These are phyloP conservation scores for Talaromyces sp. DNA, from an alignment of 2,329 filamentous ascomycete genomes.

Conservation along the genomic window DNA sequence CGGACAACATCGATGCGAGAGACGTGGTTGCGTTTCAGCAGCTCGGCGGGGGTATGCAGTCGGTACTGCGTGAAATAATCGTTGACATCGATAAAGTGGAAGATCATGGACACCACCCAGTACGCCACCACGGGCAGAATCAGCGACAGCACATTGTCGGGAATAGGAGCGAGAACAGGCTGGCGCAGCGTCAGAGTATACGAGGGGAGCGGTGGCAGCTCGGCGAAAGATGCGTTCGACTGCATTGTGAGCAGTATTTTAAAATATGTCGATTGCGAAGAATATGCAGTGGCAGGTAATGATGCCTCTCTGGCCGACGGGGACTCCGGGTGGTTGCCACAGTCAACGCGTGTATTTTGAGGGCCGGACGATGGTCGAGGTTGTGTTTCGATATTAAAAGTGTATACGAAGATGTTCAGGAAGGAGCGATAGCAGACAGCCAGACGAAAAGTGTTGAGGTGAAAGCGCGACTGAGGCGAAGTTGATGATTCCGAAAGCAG, in stretches of 20 bases:
- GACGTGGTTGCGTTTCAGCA: slow-evolving; percentile 79
- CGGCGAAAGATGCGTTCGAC: slow-evolving; percentile 34
- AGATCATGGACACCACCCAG: slow-evolving; percentile 79
- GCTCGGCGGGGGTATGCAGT: slow-evolving; percentile 89
- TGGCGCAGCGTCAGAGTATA: slow-evolving; percentile 67
- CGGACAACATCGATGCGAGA: slow-evolving; percentile 77
- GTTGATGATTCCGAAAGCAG: background rate
- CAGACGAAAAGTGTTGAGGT: background rate
- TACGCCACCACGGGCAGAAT: slow-evolving; percentile 76
- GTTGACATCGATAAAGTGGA: slow-evolving; percentile 78
- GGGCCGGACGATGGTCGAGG: background rate
- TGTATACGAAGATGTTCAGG: background rate
- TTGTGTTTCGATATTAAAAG: background rate
- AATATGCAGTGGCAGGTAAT: background rate
- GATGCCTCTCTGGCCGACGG: background rate
- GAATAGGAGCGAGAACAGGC: slow-evolving; percentile 68
- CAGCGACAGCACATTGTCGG: slow-evolving; percentile 74
- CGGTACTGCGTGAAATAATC: slow-evolving; percentile 88
- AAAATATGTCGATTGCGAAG: background rate
- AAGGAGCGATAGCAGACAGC: background rate
- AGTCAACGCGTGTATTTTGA: background rate
- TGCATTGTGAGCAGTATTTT: slow-evolving; percentile 21
- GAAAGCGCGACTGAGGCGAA: background rate
- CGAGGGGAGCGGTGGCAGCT: slow-evolving; percentile 77
- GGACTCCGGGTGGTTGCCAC: background rate